Evolutionary conservation across 345 rosid species (phyloP), one percentile per base, ranked within the genome.

Genomic region (Melastoma malabathricum): DNA sequence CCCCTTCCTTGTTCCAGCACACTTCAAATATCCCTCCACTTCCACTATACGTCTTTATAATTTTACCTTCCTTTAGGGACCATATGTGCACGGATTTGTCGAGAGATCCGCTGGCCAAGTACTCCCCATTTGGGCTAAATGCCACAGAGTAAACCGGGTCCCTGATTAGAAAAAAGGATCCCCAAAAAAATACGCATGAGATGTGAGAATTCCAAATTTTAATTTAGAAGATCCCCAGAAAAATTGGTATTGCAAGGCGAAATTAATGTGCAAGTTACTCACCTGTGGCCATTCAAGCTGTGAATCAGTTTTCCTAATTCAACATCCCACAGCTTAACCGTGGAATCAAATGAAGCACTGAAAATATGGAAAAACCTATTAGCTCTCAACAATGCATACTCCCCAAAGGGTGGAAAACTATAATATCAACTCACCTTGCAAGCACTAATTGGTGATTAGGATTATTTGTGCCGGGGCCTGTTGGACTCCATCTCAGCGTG

Each of bases 271-370:
- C 39, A 50, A 10, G 43, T 46, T 43, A 3, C 48, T n/a, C 66
- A 88, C 99, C 89, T 79, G 85, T 93, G 99, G 23, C 97, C 97
- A 44, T 83, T 76, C 72, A 93, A 81, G 69, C 82, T 87, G 75
- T 69, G 61, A 56, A 83, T 69, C 70, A 88, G 84, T 69, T 80
- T 93, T 47, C 99, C 99, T 43, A 68, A 75, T 51, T 93, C 96
- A 57, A 85, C 94, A 66, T 93, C 99, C 99, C 97, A 93, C 64
- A 88, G 73, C 74, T 93, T 93, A 54, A 93, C 97, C 0, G 99
- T 73, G 17, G 95, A 88, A 75, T 93, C 99, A 59, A 93, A 93
- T 56, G 99, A 93, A 57, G 99, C 99, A 78, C 97, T 93, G 77
- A 34, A 34, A 34, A 34, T 10, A 34, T 6, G 41, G 12, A 34